Evolutionary conservation across 805 yeast species (phyloP).

Genomic region (Isabelozyma heimii): DNA sequence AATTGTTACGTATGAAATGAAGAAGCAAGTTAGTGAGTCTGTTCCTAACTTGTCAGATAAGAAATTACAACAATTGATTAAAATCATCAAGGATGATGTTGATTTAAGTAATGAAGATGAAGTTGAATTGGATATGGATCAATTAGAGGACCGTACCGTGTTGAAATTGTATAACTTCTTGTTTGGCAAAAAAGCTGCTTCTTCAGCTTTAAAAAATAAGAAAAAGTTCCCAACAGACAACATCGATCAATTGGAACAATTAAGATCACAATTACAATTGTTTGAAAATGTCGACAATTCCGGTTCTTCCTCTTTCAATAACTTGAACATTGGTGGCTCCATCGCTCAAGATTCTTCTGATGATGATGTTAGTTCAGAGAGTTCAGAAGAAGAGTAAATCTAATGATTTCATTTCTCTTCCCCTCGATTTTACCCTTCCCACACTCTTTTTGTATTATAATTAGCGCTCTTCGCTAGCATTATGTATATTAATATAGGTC

Average conservation of each 20-base stretch:
- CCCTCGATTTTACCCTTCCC: conserved; percentile 5
- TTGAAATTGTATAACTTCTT: conserved; percentile 82
- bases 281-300: conserved; percentile 35
- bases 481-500: conserved; percentile 4
- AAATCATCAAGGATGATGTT: conserved; percentile 74
- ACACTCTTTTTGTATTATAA: conserved; percentile 1
- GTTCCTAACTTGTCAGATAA: conserved; percentile 76
- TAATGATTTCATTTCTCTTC: background rate
- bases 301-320: conserved; percentile 22
- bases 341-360: conserved; percentile 42
- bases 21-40: conserved; percentile 85
- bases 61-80: conserved; percentile 77
- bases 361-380: conserved; percentile 52
- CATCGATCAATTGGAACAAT: conserved; percentile 62
- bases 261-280: conserved; percentile 47
- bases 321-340: conserved; percentile 24
- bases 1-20: conserved; percentile 89
- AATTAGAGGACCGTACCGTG: conserved; percentile 79
- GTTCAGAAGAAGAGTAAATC: conserved; percentile 67
- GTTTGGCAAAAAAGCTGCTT: conserved; percentile 40
- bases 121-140: conserved; percentile 94
- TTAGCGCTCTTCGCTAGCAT: conserved; percentile 7
- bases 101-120: conserved; percentile 69
- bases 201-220: conserved; percentile 43
- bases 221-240: conserved; percentile 23